These are phyloP conservation scores for Crassisporium funariophilum DNA, from an alignment of 768 basidiomycete genomes.

Conservation along the genomic window DNA sequence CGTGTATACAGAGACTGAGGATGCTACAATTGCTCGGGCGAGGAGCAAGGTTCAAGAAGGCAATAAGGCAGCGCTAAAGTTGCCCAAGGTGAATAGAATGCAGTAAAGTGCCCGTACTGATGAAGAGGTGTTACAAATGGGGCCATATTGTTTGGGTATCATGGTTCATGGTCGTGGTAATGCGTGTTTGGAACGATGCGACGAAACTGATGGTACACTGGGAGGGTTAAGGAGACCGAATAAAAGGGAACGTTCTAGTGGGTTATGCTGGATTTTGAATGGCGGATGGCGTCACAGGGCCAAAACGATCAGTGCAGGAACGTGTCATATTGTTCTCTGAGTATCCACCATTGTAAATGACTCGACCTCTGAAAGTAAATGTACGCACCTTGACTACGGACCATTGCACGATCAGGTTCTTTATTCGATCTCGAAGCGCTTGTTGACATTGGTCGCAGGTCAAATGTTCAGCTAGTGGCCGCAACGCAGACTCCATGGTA, in stretches of 20 bases:
- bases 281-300: background rate
- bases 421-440: slow-evolving; percentile 65
- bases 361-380: background rate
- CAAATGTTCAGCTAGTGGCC: slow-evolving; percentile 69
- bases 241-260: background rate
- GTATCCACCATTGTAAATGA: slow-evolving; percentile 2
- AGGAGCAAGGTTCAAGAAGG: too few species aligned
- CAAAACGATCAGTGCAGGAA: background rate
- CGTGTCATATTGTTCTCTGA: slow-evolving; percentile 58
- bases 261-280: background rate
- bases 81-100: background rate
- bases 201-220: background rate
- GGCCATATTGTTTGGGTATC: background rate
- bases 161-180: slow-evolving; percentile 4
- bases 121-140: too few species aligned
- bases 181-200: slow-evolving; percentile 7
- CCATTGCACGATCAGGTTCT: slow-evolving; percentile 73
- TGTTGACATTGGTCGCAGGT: slow-evolving; percentile 69
- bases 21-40: slow-evolving; percentile 8
- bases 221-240: background rate
- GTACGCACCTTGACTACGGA: slow-evolving; percentile 69
- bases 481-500: slow-evolving; percentile 71
- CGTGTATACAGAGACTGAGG: slow-evolving; percentile 22
- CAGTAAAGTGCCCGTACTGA: background rate
- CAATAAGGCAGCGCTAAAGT: too few species aligned